Evolutionary conservation across 192 early-diverging fungal genomes (phyloP), one percentile per base, ranked within the genome.

Genomic region (Entomortierella lignicola): DNA sequence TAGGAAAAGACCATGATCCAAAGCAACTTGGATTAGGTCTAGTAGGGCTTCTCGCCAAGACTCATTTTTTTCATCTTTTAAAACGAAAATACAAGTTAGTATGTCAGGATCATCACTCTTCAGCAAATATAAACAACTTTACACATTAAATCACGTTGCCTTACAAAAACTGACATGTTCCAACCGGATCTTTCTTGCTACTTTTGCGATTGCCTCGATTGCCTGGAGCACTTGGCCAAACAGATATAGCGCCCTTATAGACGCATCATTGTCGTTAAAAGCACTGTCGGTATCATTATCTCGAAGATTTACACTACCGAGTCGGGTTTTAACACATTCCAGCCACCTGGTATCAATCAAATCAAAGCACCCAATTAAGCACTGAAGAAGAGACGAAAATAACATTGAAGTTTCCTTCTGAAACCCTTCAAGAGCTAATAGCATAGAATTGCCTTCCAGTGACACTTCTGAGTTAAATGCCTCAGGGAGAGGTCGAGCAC

Each of bases 391-490:
- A 4, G 72, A 51, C 11, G 37, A 39, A 26, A 74, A 62, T n/a
- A 74, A 26, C 1, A 55, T 51, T 5, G 72, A 63, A 1, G 72
- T 74, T 18, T 74, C 72, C 30, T 60, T 50, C 21, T 74, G 72
- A n/a, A 74, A 66, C 1, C 48, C 37, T 11, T 66, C 61, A 31
- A 63, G 57, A 4, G 63, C 63, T 31, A 21, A n/a, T 7, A 62
- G n/a, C 12, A 20, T 4, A 2, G 48, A 0, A 26, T 48, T 8
- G n/a, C 2, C 37, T 6, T 57, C 30, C 31, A 34, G 29, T 8
- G 52, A 27, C 25, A 8, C 55, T n/a, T 4, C 30, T 34, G 55
- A 37, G 34, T 37, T 10, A 4, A 4, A 10, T 10, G 34, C 34
- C 10, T 4, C 34, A 37, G 34, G 34, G 34, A 37, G 10, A 37